Evolutionary conservation across 2,329 filamentous ascomycete species (phyloP), one percentile per base, ranked within the genome.

Genomic region (Emergomyces orientalis): DNA sequence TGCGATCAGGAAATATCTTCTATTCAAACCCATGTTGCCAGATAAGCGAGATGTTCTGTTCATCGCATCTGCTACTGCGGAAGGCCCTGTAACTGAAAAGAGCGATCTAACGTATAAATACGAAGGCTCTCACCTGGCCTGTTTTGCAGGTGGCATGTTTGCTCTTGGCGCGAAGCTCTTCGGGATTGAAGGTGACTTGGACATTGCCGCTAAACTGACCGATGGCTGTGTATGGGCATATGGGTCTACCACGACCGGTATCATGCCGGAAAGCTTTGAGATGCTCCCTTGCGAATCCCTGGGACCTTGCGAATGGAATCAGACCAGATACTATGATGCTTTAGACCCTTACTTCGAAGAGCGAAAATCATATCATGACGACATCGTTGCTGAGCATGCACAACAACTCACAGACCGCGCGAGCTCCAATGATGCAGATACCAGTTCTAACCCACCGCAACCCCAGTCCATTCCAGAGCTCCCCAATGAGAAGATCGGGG

Each of bases 21-120:
- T 96, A 63, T 96, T 85, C 75, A 83, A 87, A 9, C 91, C 91
- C 0, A 88, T 94, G 85, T 82, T 86, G 25, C 82, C 85, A 8
- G 83, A 84, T 34, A 19, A 43, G 9, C 83, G 83, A 59, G 84
- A 93, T 64, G 83, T 94, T 19, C 80, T 94, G 2, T 86, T 94
- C 65, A 84, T 89, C 71, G 78, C 32, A 77, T 77, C n/a, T 67
- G 74, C 22, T 72, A 72, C 0, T 86, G 87, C 39, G 85, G 86
- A 67, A 73, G 84, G 56, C 27, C 77, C 45, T 25, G 70, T 71
- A 60, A 69, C 63, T 60, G 64, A 66, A 45, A 71, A 68, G 4
- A 64, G 67, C 2, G 65, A 68, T 9, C 32, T 67, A 27, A 62
- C 39, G 17, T 73, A 79, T 19, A 73, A 76, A 25, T 71, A 81